Evolutionary conservation across 139 green algal species (phyloP).

Genomic region (Chlorella vulgaris): DNA sequence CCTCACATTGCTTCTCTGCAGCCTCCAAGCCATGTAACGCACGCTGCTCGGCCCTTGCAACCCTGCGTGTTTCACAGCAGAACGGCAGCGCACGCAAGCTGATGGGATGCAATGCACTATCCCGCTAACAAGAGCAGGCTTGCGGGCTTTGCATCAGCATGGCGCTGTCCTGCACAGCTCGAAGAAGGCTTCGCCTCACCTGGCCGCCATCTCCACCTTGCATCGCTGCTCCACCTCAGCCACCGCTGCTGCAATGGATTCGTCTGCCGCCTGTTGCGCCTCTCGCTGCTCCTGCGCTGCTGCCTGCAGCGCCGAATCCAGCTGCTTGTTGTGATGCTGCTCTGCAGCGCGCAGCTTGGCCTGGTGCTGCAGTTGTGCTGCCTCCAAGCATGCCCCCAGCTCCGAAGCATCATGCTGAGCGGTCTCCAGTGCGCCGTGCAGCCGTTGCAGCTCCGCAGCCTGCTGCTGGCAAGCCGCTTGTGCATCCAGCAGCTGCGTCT

Average conservation of each 20-base stretch:
- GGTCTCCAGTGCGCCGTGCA: not conserved
- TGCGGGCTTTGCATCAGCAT: too few relatives aligned
- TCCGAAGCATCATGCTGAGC: not conserved
- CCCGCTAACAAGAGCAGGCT: too few relatives aligned
- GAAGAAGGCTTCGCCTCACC: slow-evolving; percentile 1
- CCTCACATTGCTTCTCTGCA: not conserved
- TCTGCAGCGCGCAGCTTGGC: not conserved
- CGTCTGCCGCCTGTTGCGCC: not conserved
- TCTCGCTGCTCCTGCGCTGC: not conserved
- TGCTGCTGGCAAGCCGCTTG: slow-evolving; percentile 24
- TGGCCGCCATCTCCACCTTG: not conserved
- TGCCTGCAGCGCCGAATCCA: not conserved
- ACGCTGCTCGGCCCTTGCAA: slow-evolving; percentile 6
- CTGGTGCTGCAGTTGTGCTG: not conserved
- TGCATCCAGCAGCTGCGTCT: slow-evolving; percentile 21
- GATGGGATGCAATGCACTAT: too few relatives aligned
- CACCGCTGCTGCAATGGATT: not conserved
- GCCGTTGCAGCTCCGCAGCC: not conserved
- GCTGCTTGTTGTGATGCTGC: not conserved
- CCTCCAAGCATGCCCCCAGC: not conserved
- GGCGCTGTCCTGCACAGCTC: too few relatives aligned
- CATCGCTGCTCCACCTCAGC: slow-evolving; percentile 11
- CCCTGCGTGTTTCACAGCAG: slow-evolving; percentile 16
- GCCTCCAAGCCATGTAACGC: not conserved
- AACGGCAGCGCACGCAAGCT: not conserved